Evolutionary conservation across 163 green algal species (phyloP), one percentile per base, ranked within the genome.

Genomic region (Chlamydomonas reinhardtii): DNA sequence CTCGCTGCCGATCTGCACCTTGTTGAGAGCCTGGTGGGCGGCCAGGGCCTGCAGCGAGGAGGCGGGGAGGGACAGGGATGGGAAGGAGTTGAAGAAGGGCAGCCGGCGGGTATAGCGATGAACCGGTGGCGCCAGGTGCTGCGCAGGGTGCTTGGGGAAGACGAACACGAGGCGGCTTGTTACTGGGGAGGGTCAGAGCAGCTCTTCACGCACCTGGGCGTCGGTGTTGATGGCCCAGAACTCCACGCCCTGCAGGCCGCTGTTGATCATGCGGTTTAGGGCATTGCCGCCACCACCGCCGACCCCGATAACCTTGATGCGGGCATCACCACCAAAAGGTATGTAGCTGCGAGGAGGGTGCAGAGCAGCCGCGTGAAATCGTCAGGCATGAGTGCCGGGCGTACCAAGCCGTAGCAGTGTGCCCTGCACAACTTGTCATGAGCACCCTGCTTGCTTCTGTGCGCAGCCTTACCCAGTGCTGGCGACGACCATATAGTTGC

Each of bases 221-320:
- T 99, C 97, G n/a, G 97, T 98, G 91, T 99, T 99, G 62, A 98
- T 87, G 11, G 97, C 93, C 92, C 93, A 98, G 74, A 98, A 97
- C 71, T 98, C 96, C 0, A 99, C 94, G 43, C 95, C 95, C 92
- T 95, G 88, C 39, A 98, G 90, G 31, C 95, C 95, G 27, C 85
- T 94, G 34, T 90, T 76, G n/a, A 98, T 90, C 97, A 99, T 99
- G 39, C 96, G 93, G 91, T 99, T 99, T 8, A 99, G 94, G 19
- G 97, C 97, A 86, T 99, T 99, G 65, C 93, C 96, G 19, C 97
- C 97, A 20, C 97, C 97, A 37, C 97, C 97, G 24, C 97, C 97
- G 15, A 98, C 95, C 37, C 97, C 97, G 76, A 99, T 96, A 20
- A 92, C 90, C 86, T 97, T 97, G 90, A 97, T 97, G 64, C 87